phyloP scores from a whole-genome alignment of 148 eudicot species.

The Polygonum maritimum region DNA sequence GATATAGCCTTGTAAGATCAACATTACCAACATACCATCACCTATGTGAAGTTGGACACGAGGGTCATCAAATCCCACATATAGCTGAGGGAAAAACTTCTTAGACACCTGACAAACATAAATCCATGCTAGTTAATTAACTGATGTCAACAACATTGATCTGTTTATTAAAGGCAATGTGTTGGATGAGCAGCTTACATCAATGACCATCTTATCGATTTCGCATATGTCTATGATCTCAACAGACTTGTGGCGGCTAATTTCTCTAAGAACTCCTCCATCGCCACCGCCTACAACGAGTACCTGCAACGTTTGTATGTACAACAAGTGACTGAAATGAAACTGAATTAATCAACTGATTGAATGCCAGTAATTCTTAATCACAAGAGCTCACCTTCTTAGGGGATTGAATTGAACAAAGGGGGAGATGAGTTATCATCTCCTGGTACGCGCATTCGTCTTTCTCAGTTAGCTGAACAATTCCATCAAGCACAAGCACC shows the following conservation, averaged over 20 bases:
- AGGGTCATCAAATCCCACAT: conserved; percentile 86
- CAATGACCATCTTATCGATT: conserved; percentile 90
- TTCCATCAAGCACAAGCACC: conserved; percentile 94
- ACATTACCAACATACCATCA: conserved; percentile 48
- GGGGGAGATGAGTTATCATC: conserved; percentile 95
- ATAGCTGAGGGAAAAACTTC: conserved; percentile 67
- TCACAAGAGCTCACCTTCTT: conserved; percentile 39
- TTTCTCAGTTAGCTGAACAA: conserved; percentile 83
- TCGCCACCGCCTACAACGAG: conserved; percentile 99
- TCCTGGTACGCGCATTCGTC: conserved; percentile 97
- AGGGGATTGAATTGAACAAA: conserved; percentile 80
- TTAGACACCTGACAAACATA: conserved; percentile 53
- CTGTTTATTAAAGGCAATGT: neutral
- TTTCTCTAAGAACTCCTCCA: conserved; percentile 97
- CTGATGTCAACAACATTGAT: neutral
- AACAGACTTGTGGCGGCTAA: conserved; percentile 81
- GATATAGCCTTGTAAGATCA: neutral
- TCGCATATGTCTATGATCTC: conserved; percentile 87
- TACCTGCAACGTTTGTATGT: conserved; percentile 38
- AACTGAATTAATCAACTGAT: neutral
- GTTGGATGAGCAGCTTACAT: conserved; percentile 86
- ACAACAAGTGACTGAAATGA: too few relatives aligned
- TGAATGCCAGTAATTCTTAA: neutral
- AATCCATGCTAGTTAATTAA: neutral
- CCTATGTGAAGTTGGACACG: conserved; percentile 83